A percentile compares a stretch with the other conserved stretches of the same genome.
phyloP scores from a whole-genome alignment of 805 yeast genomes.

The Hanseniaspora lindneri region DNA sequence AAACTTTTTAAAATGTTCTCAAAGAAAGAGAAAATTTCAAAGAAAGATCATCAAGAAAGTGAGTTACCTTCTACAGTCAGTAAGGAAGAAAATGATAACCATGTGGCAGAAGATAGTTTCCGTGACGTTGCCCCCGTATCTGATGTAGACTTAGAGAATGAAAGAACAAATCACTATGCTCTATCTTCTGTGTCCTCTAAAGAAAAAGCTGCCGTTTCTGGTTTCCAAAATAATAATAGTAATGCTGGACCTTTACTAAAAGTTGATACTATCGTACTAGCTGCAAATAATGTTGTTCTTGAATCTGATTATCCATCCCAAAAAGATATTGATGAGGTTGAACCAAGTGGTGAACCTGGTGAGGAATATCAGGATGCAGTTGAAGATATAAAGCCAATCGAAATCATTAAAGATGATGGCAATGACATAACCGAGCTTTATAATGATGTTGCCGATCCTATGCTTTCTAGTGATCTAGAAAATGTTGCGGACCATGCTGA shows the following conservation, averaged over 20 bases:
- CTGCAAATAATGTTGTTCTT: background rate
- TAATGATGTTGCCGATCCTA: slow-evolving; percentile 11
- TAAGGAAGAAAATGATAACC: slow-evolving; percentile 6
- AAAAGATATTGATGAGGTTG: background rate
- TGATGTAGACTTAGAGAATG: too few species aligned
- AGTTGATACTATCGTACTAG: background rate
- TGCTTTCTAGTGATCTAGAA: background rate
- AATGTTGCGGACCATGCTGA: background rate
- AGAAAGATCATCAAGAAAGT: background rate
- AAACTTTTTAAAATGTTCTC: background rate
- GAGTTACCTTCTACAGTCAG: background rate
- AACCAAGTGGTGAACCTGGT: background rate
- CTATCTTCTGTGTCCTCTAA: too few species aligned
- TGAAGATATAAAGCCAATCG: background rate
- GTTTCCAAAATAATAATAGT: background rate
- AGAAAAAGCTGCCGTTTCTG: background rate
- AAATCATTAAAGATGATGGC: background rate
- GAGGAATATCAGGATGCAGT: background rate
- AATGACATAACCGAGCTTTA: slow-evolving; percentile 12
- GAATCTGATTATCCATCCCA: background rate
- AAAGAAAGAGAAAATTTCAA: background rate
- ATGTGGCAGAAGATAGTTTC: slow-evolving; percentile 6
- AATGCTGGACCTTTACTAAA: background rate
- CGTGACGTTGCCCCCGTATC: background rate
- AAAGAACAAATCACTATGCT: too few species aligned